These are phyloP conservation scores for Bathelium albidoporum DNA, from an alignment of 495 filamentous ascomycete genomes.

Conservation along the genomic window DNA sequence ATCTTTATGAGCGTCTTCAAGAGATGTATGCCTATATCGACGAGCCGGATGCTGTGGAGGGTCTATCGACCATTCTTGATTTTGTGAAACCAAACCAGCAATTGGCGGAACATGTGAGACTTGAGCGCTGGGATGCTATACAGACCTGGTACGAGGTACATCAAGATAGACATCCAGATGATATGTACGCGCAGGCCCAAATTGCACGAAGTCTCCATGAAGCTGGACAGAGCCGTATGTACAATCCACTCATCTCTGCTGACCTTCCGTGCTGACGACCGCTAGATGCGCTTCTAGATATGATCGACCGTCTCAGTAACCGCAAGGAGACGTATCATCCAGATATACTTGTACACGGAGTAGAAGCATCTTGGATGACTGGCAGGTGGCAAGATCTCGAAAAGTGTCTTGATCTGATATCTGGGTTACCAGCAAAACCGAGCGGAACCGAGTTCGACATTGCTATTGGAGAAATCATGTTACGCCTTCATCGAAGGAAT, in stretches of 20 bases:
- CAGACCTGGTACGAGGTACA: constrained; percentile 96
- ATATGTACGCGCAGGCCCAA: constrained; percentile 68
- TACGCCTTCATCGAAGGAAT: constrained; percentile 49
- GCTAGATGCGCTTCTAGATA: not conserved
- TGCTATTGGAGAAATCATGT: constrained; percentile 61
- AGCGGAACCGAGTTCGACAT: constrained; percentile 66
- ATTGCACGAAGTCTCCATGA: constrained; percentile 83
- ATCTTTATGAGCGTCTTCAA: constrained; percentile 66
- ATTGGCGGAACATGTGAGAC: constrained; percentile 79
- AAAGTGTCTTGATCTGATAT: constrained; percentile 46
- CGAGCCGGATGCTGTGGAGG: constrained; percentile 92
- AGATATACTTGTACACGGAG: not conserved
- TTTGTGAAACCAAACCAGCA: constrained; percentile 83
- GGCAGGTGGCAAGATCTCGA: constrained; percentile 68
- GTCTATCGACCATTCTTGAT: constrained; percentile 75
- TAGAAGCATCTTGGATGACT: constrained; percentile 86
- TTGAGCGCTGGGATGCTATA: constrained; percentile 93
- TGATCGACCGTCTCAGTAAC: not conserved
- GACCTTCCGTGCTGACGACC: not conserved
- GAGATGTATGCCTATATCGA: constrained; percentile 95
- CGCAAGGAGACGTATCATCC: not conserved
- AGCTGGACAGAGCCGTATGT: constrained; percentile 74
- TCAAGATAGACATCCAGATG: constrained; percentile 64
- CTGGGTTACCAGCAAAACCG: constrained; percentile 31
- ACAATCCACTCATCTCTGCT: constrained; percentile 12